Conservation (phyloP, 2,329 filamentous ascomycete genomes). For the Neofusicoccum cordaticola region DNA sequence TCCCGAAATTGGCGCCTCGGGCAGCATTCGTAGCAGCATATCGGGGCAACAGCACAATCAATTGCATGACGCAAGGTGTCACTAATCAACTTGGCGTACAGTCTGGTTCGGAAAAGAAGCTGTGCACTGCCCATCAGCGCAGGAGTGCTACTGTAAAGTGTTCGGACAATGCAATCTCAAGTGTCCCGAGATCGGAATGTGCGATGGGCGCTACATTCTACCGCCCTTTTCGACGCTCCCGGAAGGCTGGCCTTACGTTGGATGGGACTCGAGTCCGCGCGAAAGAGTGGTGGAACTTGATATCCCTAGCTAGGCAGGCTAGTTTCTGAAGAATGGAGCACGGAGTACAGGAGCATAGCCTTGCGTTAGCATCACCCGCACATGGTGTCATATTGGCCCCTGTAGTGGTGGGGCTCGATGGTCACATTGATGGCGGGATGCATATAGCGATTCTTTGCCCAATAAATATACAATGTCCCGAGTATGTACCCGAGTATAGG, state of each 20-base stretch:
- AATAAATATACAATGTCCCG: too few species aligned
- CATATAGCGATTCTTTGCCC: too few species aligned
- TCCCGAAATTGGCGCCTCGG: background rate
- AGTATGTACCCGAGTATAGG: too few species aligned
- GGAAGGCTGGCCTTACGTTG: conserved; percentile 59
- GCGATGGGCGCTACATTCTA: conserved; percentile 57
- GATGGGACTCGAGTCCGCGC: conserved; percentile 47
- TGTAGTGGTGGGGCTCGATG: background rate
- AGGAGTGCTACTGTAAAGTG: conserved; percentile 64
- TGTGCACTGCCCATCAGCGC: conserved; percentile 60
- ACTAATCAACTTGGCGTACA: conserved; percentile 17
- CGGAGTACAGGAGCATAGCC: background rate
- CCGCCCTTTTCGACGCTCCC: conserved; percentile 59
- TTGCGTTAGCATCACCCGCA: background rate
- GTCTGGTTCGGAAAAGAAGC: conserved; percentile 38
- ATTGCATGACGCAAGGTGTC: background rate
- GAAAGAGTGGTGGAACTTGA: conserved; percentile 22
- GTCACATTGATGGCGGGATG: too few species aligned
- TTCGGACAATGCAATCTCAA: conserved; percentile 59
- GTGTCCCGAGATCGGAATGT: conserved; percentile 44
- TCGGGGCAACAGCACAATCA: background rate
- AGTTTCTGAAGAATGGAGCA: background rate
- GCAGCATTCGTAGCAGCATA: background rate
- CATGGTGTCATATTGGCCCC: background rate
- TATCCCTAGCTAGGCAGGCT: background rate